Evolutionary conservation across 768 basidiomycete species (phyloP), one percentile per base, ranked within the genome.

Genomic region (Calocybe cyanea): DNA sequence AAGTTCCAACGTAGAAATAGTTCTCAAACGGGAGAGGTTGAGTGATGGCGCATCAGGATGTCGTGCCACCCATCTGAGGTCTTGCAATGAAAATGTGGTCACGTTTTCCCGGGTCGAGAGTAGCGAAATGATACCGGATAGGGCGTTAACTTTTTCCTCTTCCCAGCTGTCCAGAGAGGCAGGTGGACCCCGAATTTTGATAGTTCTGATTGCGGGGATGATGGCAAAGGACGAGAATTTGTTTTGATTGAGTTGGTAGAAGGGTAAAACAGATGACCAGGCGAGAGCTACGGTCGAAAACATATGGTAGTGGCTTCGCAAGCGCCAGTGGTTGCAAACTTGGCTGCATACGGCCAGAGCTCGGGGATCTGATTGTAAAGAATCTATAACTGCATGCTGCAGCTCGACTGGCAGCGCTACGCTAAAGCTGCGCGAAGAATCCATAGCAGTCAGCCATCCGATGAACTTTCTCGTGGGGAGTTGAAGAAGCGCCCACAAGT

Each of bases 251-350:
- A 64, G 50, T 2, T 38, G 38, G 2, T 37, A 30, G 31, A 61
- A 50, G n/a, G 38, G 37, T 32, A 35, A 19, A 23, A 60, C 38
- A 18, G 62, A 56, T 9, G 17, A 14, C 39, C 45, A 36, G 41
- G 47, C 23, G 7, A 63, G 43, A n/a, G 11, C 21, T 20, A 60
- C 42, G 4, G 43, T 49, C 11, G 45, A 36, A 40, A 64, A 64
- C 19, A 34, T 34, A 30, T 60, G 48, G 14, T 41, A 30, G 36
- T 60, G 55, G 54, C 56, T 50, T 18, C 55, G 38, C 20, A 42
- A 32, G 8, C 60, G 57, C 63, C 63, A 64, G 20, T 47, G 31
- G 25, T 45, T 37, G 33, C 57, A 64, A n/a, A 61, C 55, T 18
- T 48, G 25, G 43, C 54, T 58, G 28, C 50, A 51, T 2, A 39